Percentiles rank a stretch among this genome's conserved stretches.
These are phyloP conservation scores for Neurospora sp. DNA, from an alignment of 495 filamentous ascomycete genomes.

Conservation along the genomic window DNA sequence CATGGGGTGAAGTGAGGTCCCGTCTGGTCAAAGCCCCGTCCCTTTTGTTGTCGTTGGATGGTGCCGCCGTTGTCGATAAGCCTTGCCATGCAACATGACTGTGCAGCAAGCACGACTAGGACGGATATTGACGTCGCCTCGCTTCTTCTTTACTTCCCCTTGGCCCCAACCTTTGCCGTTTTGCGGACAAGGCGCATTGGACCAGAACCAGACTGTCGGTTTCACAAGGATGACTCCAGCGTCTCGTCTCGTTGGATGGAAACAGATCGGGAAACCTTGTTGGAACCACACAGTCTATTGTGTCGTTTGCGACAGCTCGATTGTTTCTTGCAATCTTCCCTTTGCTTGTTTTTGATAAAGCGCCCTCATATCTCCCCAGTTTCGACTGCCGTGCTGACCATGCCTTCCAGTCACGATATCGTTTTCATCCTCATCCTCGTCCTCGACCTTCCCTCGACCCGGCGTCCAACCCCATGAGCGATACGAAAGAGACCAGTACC, in stretches of 20 bases:
- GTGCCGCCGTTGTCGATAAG: neutral
- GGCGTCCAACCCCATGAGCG: neutral
- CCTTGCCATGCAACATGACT: neutral
- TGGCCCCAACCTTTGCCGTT: neutral
- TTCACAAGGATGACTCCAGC: conserved; percentile 5
- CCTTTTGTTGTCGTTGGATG: neutral
- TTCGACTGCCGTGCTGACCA: neutral
- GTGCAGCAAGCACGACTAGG: neutral
- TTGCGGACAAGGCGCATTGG: neutral
- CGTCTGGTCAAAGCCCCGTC: neutral
- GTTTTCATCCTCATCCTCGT: neutral
- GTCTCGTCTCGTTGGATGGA: conserved; percentile 5
- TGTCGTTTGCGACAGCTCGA: neutral
- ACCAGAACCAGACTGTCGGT: neutral
- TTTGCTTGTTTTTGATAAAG: neutral
- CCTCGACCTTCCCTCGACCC: neutral
- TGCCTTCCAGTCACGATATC: neutral
- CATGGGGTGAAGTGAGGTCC: neutral
- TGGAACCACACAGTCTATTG: neutral
- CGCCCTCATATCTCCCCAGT: neutral
- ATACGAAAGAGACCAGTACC: neutral
- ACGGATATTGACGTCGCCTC: neutral
- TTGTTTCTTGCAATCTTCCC: neutral
- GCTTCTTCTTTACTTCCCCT: neutral
- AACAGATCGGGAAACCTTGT: neutral